These are phyloP conservation scores for Colletotrichum caudatum DNA, from an alignment of 2,329 filamentous ascomycete genomes.

Conservation along the genomic window DNA sequence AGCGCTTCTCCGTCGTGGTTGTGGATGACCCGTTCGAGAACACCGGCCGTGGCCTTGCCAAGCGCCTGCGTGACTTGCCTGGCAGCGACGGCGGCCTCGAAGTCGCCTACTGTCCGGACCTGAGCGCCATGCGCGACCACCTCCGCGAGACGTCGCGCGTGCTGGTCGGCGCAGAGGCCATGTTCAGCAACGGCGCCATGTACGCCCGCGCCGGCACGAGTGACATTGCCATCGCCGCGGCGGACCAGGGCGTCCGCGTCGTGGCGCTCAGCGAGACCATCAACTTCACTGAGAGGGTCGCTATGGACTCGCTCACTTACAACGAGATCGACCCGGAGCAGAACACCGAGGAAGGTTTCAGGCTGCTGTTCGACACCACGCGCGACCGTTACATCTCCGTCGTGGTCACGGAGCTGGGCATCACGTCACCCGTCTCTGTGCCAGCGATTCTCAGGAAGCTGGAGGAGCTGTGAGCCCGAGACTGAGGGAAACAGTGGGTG, in stretches of 20 bases:
- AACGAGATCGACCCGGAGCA: conserved; percentile 89
- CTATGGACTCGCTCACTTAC: conserved; percentile 90
- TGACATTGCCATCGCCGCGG: conserved; percentile 85
- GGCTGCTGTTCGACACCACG: conserved; percentile 92
- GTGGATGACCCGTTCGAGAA: conserved; percentile 76
- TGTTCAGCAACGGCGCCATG: conserved; percentile 94
- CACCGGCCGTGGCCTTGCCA: conserved; percentile 71
- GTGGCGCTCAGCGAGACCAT: conserved; percentile 93
- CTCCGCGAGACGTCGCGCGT: conserved; percentile 78
- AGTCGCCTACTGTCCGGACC: conserved; percentile 82
- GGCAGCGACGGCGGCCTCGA: conserved; percentile 66
- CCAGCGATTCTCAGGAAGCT: conserved; percentile 71
- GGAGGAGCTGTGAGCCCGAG: conserved; percentile 62
- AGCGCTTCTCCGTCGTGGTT: conserved; percentile 84
- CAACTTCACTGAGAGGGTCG: conserved; percentile 89
- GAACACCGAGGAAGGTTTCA: conserved; percentile 66
- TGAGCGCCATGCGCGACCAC: conserved; percentile 81
- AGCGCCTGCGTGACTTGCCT: conserved; percentile 66
- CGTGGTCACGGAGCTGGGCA: conserved; percentile 92
- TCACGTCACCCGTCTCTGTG: conserved; percentile 86
- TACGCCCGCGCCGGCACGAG: conserved; percentile 91
- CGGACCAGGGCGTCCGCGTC: conserved; percentile 80
- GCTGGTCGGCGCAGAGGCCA: conserved; percentile 90
- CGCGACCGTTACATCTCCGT: conserved; percentile 87
- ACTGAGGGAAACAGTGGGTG: not conserved